Percentiles rank a stretch among this genome's conserved stretches.
These are phyloP conservation scores for Yarrowia phangngaensis DNA, from an alignment of 805 yeast species.

Conservation along the genomic window DNA sequence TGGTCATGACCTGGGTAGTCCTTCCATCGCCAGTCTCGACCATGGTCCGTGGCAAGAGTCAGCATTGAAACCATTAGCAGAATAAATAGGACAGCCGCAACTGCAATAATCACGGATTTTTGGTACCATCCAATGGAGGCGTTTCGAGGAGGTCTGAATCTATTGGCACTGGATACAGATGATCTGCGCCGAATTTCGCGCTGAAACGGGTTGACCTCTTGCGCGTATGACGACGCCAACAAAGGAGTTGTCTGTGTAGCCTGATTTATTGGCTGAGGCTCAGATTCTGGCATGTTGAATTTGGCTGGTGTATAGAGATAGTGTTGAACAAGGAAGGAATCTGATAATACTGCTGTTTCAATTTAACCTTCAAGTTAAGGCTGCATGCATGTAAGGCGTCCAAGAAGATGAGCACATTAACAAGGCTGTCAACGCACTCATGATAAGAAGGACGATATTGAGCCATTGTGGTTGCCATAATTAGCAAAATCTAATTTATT, in stretches of 20 bases:
- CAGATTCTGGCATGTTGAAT: background rate
- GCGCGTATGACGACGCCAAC: constrained; percentile 12
- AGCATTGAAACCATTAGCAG: constrained; percentile 8
- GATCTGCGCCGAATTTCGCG: constrained; percentile 26
- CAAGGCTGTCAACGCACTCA: too few species aligned
- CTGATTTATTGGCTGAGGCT: constrained; percentile 14
- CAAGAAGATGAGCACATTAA: too few species aligned
- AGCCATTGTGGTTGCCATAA: too few species aligned
- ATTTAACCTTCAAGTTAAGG: too few species aligned
- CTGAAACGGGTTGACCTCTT: constrained; percentile 20
- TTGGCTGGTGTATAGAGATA: background rate
- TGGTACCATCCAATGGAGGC: constrained; percentile 17
- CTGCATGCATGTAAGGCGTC: too few species aligned
- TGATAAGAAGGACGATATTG: too few species aligned
- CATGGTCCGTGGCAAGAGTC: constrained; percentile 8
- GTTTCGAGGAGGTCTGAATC: constrained; percentile 8
- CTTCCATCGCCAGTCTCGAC: constrained; percentile 20
- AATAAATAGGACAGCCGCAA: constrained; percentile 14
- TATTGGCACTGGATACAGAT: constrained; percentile 7
- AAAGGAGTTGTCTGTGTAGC: constrained; percentile 18
- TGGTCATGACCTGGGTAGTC: constrained; percentile 9
- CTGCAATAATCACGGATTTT: constrained; percentile 6
- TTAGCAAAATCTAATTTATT: too few species aligned
- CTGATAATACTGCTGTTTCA: too few species aligned
- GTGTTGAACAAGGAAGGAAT: background rate